Evolutionary conservation across 73 alveolate genomes (phyloP).

Genomic region (Paramecium primaurelia): DNA sequence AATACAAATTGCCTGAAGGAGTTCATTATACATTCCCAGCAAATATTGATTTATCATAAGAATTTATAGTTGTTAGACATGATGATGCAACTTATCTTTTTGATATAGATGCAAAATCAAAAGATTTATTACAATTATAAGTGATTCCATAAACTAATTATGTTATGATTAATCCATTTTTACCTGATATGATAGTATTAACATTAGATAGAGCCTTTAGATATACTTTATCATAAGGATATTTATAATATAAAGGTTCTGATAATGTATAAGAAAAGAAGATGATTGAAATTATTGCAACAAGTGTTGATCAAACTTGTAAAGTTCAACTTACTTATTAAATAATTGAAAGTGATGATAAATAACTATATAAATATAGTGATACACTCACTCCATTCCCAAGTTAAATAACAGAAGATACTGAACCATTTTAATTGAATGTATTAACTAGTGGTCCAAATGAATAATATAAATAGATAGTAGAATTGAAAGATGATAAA

Average conservation of each 20-base stretch:
- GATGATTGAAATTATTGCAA: neutral
- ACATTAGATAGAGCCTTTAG: neutral
- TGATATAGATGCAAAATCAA: neutral
- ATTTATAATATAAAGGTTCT: neutral
- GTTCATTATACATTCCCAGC: neutral
- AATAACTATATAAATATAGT: neutral
- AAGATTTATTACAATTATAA: neutral
- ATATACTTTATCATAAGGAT: neutral
- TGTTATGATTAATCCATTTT: constrained; percentile 5
- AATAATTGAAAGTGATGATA: neutral
- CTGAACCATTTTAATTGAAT: constrained; percentile 18
- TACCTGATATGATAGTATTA: neutral
- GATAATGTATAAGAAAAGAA: neutral
- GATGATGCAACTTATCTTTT: neutral
- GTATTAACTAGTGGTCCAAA: neutral
- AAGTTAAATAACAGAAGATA: neutral
- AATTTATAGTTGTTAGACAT: neutral
- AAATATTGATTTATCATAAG: neutral
- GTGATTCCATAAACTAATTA: neutral
- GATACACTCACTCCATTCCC: neutral
- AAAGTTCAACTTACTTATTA: neutral
- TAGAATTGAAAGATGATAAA: neutral
- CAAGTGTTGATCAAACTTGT: neutral
- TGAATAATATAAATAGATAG: neutral
- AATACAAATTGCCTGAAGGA: neutral